Evolutionary conservation across 176 grass and related monocot genomes (phyloP).

Genomic region (Aegilops speltoides): DNA sequence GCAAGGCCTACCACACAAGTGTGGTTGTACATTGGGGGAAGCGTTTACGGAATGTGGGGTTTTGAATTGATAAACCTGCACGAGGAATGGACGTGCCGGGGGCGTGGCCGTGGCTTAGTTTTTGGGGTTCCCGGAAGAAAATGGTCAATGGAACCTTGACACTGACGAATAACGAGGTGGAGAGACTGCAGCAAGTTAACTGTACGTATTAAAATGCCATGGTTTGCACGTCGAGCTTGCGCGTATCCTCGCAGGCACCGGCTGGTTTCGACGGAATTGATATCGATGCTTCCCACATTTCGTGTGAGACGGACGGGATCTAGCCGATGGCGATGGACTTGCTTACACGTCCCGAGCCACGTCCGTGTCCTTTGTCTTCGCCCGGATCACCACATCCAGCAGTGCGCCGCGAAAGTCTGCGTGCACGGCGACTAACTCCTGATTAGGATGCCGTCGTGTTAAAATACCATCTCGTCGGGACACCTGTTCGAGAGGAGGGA

Average conservation of each 20-base stretch:
- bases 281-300: neutral
- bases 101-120: neutral
- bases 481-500: neutral
- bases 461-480: neutral
- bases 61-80: neutral
- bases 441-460: neutral
- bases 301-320: neutral
- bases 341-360: neutral
- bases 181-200: neutral
- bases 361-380: neutral
- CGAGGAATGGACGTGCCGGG: neutral
- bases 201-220: neutral
- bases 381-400: no score
- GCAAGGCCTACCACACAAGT: neutral
- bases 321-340: neutral
- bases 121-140: neutral
- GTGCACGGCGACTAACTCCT: neutral
- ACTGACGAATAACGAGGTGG: neutral
- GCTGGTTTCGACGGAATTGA: neutral
- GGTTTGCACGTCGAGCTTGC: neutral
- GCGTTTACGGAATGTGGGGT: neutral
- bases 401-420: slow-evolving; percentile 14
- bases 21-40: neutral
- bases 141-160: neutral
- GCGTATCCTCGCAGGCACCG: neutral